A percentile compares a stretch with the other conserved stretches of the same genome.
phyloP scores from a whole-genome alignment of 768 basidiomycete species.

The Lactarius tabidus region DNA sequence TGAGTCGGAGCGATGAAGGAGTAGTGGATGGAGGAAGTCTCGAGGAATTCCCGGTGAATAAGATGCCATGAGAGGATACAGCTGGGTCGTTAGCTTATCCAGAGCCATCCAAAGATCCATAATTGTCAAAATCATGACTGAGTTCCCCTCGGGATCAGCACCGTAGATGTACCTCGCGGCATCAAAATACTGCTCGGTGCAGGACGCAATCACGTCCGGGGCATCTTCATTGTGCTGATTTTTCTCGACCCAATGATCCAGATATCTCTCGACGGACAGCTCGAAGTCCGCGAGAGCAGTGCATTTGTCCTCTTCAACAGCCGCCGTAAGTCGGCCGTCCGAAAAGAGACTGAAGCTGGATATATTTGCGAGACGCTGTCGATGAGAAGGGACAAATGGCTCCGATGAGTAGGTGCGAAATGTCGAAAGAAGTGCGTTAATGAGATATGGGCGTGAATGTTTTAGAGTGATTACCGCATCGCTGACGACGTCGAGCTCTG shows the following conservation, averaged over 20 bases:
- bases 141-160: not conserved
- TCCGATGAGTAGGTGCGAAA: not conserved
- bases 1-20: not conserved
- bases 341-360: not conserved
- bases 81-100: not conserved
- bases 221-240: not conserved
- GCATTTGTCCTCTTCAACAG: not conserved
- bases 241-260: not conserved
- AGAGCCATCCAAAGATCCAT: not conserved
- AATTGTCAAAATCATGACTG: not conserved
- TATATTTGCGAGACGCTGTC: not conserved
- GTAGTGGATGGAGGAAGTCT: not conserved
- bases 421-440: not conserved
- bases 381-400: not conserved
- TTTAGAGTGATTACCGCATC: not conserved
- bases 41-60: not conserved
- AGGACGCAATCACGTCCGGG: not conserved
- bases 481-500: not conserved
- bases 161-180: not conserved
- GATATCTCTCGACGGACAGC: not conserved
- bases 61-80: not conserved
- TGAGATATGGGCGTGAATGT: not conserved
- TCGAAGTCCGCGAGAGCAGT: not conserved
- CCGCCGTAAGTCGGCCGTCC: not conserved
- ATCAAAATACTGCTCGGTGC: not conserved